Conservation (phyloP, 139 green algal genomes). For the Zygnema cylindricum region DNA sequence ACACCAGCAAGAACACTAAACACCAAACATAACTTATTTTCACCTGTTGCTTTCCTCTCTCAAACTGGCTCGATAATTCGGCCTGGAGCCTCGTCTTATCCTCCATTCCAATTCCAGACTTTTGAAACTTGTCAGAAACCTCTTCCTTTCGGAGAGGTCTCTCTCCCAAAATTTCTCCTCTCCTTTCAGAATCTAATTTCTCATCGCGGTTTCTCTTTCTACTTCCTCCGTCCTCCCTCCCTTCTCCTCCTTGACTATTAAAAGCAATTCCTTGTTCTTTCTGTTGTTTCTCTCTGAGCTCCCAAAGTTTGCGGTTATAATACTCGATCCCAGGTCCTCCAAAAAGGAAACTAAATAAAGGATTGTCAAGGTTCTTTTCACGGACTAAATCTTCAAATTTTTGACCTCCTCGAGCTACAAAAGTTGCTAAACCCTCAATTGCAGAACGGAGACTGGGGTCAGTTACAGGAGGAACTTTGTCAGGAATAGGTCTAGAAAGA, state of each 20-base stretch:
- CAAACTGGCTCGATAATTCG: slow-evolving; percentile 23
- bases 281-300: slow-evolving; percentile 24
- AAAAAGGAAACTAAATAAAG: slow-evolving; percentile 33
- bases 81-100: slow-evolving; percentile 23
- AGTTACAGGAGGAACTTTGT: background rate
- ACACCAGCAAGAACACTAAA: no score
- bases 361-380: slow-evolving; percentile 24
- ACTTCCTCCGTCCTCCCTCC: background rate
- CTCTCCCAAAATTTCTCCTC: slow-evolving; percentile 48
- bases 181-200: slow-evolving; percentile 19
- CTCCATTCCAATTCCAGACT: slow-evolving; percentile 5
- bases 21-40: no score
- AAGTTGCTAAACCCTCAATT: slow-evolving; percentile 37
- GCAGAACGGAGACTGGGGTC: background rate
- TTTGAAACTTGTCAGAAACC: background rate
- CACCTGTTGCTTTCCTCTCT: no score
- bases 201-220: background rate
- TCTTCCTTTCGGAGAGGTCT: background rate
- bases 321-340: slow-evolving; percentile 40
- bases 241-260: background rate
- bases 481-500: no score
- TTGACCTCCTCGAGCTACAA: slow-evolving; percentile 44
- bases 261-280: background rate
- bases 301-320: slow-evolving; percentile 42
- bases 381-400: slow-evolving; percentile 20